A percentile compares a stretch with the other conserved stretches of the same genome.
These are phyloP conservation scores for Hippophae tibetana DNA, from an alignment of 306 rosid genomes.

Conservation along the genomic window DNA sequence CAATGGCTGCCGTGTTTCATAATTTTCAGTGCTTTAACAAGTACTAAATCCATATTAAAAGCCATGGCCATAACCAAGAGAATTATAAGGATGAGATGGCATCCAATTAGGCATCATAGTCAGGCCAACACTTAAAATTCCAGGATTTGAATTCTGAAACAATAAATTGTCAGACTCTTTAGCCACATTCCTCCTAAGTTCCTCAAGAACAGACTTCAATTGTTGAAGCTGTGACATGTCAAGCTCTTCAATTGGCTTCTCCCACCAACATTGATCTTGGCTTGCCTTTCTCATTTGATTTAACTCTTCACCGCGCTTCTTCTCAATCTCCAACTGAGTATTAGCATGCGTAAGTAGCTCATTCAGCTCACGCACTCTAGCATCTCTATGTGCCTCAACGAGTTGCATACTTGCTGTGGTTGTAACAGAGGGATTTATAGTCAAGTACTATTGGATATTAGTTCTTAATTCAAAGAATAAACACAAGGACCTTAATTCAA, in stretches of 20 bases:
- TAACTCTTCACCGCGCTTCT: neutral
- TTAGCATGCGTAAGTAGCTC: neutral
- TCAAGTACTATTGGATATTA: too few relatives aligned
- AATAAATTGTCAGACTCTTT: conserved; percentile 26
- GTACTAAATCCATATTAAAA: conserved; percentile 10
- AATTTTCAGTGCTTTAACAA: too few relatives aligned
- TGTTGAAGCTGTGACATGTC: conserved; percentile 18
- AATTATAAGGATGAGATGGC: neutral
- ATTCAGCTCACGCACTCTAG: neutral
- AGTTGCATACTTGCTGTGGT: neutral
- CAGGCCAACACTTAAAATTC: neutral
- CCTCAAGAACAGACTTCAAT: conserved; percentile 18
- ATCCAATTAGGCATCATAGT: conserved; percentile 7
- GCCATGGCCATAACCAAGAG: conserved; percentile 20
- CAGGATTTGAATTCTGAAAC: conserved; percentile 18
- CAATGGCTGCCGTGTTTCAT: too few relatives aligned
- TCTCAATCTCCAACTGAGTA: neutral
- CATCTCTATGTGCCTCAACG: neutral
- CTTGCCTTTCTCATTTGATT: neutral
- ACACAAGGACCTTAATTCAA: too few relatives aligned
- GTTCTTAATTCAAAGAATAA: too few relatives aligned
- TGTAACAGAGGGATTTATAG: neutral
- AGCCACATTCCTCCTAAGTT: conserved; percentile 26
- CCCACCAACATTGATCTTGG: conserved; percentile 22
- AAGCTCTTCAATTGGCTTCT: conserved; percentile 16